phyloP scores from a whole-genome alignment of 345 rosid genomes.

The Zanthoxylum bungeanum region DNA sequence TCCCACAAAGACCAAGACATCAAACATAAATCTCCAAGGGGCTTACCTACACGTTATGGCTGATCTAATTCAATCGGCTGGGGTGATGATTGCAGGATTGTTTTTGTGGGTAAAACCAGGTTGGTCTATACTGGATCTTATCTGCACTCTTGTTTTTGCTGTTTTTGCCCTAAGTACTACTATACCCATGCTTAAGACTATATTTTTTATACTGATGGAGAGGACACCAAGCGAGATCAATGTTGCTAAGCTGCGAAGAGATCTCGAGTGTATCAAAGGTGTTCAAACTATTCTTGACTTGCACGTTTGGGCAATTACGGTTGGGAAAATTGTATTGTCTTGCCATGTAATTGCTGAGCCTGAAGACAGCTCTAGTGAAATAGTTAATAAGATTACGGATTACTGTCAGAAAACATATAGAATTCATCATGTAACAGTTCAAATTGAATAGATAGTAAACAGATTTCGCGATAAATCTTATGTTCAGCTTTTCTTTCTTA shows the following conservation, averaged over 20 bases:
- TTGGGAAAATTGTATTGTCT: slow-evolving; percentile 57
- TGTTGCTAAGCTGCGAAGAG: slow-evolving; percentile 39
- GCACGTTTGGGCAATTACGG: slow-evolving; percentile 80
- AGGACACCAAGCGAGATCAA: slow-evolving; percentile 56
- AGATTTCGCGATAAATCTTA: not conserved
- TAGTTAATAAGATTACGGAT: slow-evolving; percentile 45
- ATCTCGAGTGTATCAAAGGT: slow-evolving; percentile 46
- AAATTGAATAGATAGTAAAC: slow-evolving; percentile 46
- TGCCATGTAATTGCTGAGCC: slow-evolving; percentile 65
- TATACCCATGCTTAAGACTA: slow-evolving; percentile 52
- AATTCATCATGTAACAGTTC: slow-evolving; percentile 69
- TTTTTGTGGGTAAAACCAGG: slow-evolving; percentile 60
- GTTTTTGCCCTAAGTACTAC: slow-evolving; percentile 53
- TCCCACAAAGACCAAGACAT: slow-evolving; percentile 23
- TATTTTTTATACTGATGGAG: slow-evolving; percentile 65
- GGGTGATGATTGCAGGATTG: slow-evolving; percentile 80
- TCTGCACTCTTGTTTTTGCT: slow-evolving; percentile 66
- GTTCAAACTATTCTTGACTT: slow-evolving; percentile 60
- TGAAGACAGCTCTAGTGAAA: slow-evolving; percentile 41
- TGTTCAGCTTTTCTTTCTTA: not conserved
- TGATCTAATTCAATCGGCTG: slow-evolving; percentile 73
- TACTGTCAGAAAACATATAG: slow-evolving; percentile 49
- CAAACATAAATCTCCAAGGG: slow-evolving; percentile 80
- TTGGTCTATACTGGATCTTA: slow-evolving; percentile 68
- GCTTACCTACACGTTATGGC: slow-evolving; percentile 73